These are phyloP conservation scores for Rubus idaeus DNA, from an alignment of 306 rosid species.

Conservation along the genomic window DNA sequence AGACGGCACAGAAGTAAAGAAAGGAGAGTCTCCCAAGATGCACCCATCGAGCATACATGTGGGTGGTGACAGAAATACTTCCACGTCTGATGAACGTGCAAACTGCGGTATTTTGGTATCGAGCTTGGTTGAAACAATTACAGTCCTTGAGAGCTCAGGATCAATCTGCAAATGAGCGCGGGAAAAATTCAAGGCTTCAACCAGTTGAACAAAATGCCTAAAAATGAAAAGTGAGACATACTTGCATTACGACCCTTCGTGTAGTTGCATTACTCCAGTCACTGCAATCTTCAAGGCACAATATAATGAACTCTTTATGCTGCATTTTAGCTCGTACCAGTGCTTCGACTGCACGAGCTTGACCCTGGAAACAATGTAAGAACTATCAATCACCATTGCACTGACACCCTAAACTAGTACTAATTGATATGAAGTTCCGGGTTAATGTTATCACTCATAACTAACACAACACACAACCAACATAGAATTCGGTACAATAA, in stretches of 20 bases:
- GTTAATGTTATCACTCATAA: background rate
- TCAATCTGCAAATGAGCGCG: slow-evolving; percentile 55
- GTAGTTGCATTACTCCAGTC: slow-evolving; percentile 98
- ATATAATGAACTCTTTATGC: slow-evolving; percentile 83
- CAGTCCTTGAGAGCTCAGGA: slow-evolving; percentile 90
- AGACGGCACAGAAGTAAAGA: slow-evolving; percentile 94
- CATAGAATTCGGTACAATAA: too few relatives aligned
- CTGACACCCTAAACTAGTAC: background rate
- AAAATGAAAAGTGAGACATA: slow-evolving; percentile 22
- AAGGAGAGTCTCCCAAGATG: slow-evolving; percentile 88
- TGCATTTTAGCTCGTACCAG: slow-evolving; percentile 90
- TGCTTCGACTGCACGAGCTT: slow-evolving; percentile 87
- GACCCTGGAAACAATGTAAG: slow-evolving; percentile 39
- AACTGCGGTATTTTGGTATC: slow-evolving; percentile 98
- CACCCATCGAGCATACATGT: slow-evolving; percentile 78
- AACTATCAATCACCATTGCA: background rate
- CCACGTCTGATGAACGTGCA: slow-evolving; percentile 90
- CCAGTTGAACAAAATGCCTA: background rate
- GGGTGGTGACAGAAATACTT: slow-evolving; percentile 92
- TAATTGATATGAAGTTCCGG: background rate
- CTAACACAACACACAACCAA: too few relatives aligned
- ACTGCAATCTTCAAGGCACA: slow-evolving; percentile 92
- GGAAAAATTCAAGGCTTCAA: background rate
- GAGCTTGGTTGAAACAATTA: slow-evolving; percentile 88
- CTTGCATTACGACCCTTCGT: slow-evolving; percentile 89